Evolutionary conservation across 164 flowering plant species (phyloP).

Genomic region (Taxillus chinensis): DNA sequence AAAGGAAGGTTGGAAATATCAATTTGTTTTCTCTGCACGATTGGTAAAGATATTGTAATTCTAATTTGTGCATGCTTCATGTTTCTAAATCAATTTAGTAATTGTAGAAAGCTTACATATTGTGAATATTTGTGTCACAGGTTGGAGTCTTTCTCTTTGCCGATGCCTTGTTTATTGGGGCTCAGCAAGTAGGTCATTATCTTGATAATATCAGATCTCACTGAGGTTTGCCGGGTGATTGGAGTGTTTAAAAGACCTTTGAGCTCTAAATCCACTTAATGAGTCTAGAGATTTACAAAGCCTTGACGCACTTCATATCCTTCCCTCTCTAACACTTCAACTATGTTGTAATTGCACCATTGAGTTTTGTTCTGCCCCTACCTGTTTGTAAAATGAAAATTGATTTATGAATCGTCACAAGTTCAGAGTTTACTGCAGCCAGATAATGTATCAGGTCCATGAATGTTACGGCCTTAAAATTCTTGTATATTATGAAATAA

Average conservation of each 20-base stretch:
- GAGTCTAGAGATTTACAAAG: background rate
- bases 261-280: background rate
- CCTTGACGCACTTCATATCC: too few species aligned
- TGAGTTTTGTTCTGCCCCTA: background rate
- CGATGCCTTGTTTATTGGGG: constrained; percentile 75
- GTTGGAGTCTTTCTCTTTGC: constrained; percentile 63
- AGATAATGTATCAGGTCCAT: background rate
- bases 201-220: constrained; percentile 44
- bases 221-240: constrained; percentile 7
- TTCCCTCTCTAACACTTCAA: background rate
- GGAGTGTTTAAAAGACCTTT: background rate
- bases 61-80: background rate
- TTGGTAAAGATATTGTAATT: constrained; percentile 38
- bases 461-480: background rate
- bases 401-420: background rate
- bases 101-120: background rate
- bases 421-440: background rate
- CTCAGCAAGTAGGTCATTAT: constrained; percentile 58
- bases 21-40: constrained; percentile 72
- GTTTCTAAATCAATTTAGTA: background rate
- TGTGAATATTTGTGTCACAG: constrained; percentile 26
- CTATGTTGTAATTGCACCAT: background rate
- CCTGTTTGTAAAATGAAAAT: background rate
- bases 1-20: constrained; percentile 83
- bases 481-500: too few species aligned